Base-by-base conservation (phyloP, 805 yeast genomes). In the Diddensiella caesifluorescens region DNA sequence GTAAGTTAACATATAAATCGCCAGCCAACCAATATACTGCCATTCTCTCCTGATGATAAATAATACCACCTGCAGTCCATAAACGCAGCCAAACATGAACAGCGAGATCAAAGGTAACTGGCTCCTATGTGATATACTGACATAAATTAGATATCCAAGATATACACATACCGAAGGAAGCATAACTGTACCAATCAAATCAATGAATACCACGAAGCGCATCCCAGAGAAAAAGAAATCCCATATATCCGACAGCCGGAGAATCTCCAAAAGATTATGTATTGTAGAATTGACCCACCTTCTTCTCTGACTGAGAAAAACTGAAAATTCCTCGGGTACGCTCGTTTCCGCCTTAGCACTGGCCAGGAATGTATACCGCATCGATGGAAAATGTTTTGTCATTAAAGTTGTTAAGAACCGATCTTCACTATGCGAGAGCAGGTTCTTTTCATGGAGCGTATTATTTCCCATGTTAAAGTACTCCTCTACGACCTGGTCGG, bases 281-380 rank as follows among this genome's bases (percentile, higher is more conserved):
- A 88, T 89, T 0, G 97, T 88, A 4, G 96, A 88, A 62, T 88
- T 88, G 55, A 88, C 88, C 97, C 97, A 88, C 61, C 97, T 83
- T 67, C 97, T 85, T 61, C 96, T 80, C 61, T 88, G 97, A 1
- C 95, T 87, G 35, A 88, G 68, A 50, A 88, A 68, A 37, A 88
- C 92, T 48, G 65, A 72, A 60, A 88, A 87, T 37, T 72, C 72
- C 53, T 80, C 83, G 0, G 97, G 97, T 13, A 82, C 96, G 48
- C 85, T 65, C 0, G 97, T 88, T 57, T 85, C 85, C 67, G 96
- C 88, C 3, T 84, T 90, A 4, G 96, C 96, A 59, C 85, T 86
- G 2, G 95, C 81, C 9, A 88, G 80, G 59, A 88, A 88, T 7
- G 87, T 63, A 62, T 83, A 95, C 49, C 82, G 84, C 65, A 96